Evolutionary conservation across 2,329 filamentous ascomycete species (phyloP).

Genomic region (Penicillium frequentans): DNA sequence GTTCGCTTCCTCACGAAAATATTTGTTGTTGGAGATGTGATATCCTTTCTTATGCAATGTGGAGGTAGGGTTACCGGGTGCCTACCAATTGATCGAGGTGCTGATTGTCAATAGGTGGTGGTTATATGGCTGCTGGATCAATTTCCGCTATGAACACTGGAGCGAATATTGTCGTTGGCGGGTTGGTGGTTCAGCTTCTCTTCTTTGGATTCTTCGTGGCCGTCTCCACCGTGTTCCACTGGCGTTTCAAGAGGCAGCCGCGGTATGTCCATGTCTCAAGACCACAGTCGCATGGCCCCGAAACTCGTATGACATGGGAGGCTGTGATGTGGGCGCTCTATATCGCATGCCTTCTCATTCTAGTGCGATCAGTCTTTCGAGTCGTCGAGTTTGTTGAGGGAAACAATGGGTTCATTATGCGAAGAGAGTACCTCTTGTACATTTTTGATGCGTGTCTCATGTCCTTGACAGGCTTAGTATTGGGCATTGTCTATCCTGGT

Average conservation of each 20-base stretch:
- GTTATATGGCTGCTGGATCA: constrained; percentile 25
- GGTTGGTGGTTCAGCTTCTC: constrained; percentile 59
- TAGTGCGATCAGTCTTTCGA: constrained; percentile 34
- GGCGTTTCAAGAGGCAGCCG: constrained; percentile 23
- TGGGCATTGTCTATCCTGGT: constrained; percentile 7
- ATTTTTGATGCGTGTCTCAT: constrained; percentile 37
- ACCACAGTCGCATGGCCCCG: neutral
- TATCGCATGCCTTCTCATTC: constrained; percentile 27
- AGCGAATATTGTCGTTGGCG: constrained; percentile 52
- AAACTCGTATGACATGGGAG: constrained; percentile 11
- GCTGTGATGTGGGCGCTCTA: constrained; percentile 23
- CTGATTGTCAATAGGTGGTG: constrained; percentile 23
- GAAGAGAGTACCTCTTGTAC: constrained; percentile 32
- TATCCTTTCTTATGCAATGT: constrained; percentile 31
- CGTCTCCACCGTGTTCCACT: constrained; percentile 52
- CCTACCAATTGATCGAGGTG: neutral
- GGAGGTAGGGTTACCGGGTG: constrained; percentile 15
- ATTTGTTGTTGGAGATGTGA: constrained; percentile 31
- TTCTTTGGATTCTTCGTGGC: constrained; percentile 60
- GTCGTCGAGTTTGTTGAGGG: constrained; percentile 35
- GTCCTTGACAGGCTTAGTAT: constrained; percentile 11
- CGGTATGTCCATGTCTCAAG: neutral
- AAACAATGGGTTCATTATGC: constrained; percentile 31
- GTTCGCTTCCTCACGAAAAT: constrained; percentile 29
- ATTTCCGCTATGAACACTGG: constrained; percentile 16